A percentile compares a stretch with the other conserved stretches of the same genome.
phyloP scores from a whole-genome alignment of 2,329 filamentous ascomycete species.

The Microdochium nivale region DNA sequence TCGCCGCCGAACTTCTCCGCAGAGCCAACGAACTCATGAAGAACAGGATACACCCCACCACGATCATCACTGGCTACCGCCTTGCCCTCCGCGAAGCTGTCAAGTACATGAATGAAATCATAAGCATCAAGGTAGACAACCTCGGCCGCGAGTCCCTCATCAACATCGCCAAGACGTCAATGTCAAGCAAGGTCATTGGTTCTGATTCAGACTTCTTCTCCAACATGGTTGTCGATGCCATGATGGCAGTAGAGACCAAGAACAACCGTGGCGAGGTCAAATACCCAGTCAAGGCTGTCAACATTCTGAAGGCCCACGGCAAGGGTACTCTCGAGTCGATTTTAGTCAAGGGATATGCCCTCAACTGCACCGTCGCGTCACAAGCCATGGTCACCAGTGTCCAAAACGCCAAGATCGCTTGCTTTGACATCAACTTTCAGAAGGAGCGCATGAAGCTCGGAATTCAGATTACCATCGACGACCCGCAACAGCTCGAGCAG shows the following conservation, averaged over 20 bases:
- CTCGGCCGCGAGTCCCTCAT: slow-evolving; percentile 84
- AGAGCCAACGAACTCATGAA: slow-evolving; percentile 98
- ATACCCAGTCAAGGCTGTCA: slow-evolving; percentile 98
- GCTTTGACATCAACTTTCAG: slow-evolving; percentile 95
- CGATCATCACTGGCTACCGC: slow-evolving; percentile 97
- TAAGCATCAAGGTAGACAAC: slow-evolving; percentile 90
- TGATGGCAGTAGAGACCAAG: slow-evolving; percentile 86
- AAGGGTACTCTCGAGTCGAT: slow-evolving; percentile 85
- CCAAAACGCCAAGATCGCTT: slow-evolving; percentile 90
- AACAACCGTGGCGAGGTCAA: slow-evolving; percentile 88
- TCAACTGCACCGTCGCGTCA: slow-evolving; percentile 97
- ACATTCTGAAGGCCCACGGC: slow-evolving; percentile 96
- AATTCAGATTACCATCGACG: slow-evolving; percentile 96
- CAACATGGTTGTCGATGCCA: slow-evolving; percentile 94
- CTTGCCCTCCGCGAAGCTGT: slow-evolving; percentile 91
- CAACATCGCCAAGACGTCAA: slow-evolving; percentile 96
- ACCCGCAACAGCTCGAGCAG: slow-evolving; percentile 94
- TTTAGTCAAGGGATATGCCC: slow-evolving; percentile 88
- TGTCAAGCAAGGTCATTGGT: slow-evolving; percentile 99
- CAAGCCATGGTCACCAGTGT: slow-evolving; percentile 96
- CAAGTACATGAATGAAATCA: slow-evolving; percentile 98
- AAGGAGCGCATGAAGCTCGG: slow-evolving; percentile 99
- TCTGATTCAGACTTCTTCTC: slow-evolving; percentile 94
- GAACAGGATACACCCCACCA: slow-evolving; percentile 99
- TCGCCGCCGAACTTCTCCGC: slow-evolving; percentile 88